A percentile compares a stretch with the other conserved stretches of the same genome.
Conservation (phyloP, 768 basidiomycete species). For the Krasilnikovozyma curviuscula region DNA sequence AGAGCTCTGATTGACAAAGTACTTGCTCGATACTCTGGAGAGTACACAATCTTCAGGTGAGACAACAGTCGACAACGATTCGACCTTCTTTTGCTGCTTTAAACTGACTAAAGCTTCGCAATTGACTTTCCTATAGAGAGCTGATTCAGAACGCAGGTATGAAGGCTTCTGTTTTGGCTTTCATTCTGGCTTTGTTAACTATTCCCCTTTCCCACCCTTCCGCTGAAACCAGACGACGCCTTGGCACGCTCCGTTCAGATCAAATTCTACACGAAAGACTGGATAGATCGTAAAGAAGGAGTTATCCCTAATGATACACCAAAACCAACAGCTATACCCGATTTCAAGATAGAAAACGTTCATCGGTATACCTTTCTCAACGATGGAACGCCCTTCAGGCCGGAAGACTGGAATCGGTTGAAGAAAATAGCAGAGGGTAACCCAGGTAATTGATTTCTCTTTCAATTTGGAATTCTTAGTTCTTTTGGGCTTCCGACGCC, state of each 20-base stretch:
- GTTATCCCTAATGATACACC: background rate
- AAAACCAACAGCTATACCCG: background rate
- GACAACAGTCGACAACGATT: background rate
- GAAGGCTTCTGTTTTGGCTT: slow-evolving; percentile 31
- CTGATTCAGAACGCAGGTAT: slow-evolving; percentile 88
- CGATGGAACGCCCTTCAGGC: slow-evolving; percentile 61
- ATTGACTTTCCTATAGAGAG: slow-evolving; percentile 33
- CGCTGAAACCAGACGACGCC: slow-evolving; percentile 7
- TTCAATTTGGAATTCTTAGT: too few relatives aligned
- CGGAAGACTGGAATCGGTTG: slow-evolving; percentile 70
- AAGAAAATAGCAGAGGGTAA: slow-evolving; percentile 95
- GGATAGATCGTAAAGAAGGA: slow-evolving; percentile 15
- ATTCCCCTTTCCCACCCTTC: too few relatives aligned
- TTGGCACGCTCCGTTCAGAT: slow-evolving; percentile 13
- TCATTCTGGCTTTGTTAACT: too few relatives aligned
- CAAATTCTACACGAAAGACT: slow-evolving; percentile 20
- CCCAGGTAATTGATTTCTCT: too few relatives aligned
- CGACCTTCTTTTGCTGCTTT: background rate
- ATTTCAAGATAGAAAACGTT: slow-evolving; percentile 1
- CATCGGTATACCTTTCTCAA: slow-evolving; percentile 67
- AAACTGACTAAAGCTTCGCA: background rate
- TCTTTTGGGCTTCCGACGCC: too few relatives aligned
- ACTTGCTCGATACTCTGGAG: slow-evolving; percentile 82
- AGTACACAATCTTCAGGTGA: slow-evolving; percentile 41
- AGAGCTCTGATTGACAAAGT: slow-evolving; percentile 90